Conservation (phyloP, 129 eudicot species). For the Oenanthe sinensis region DNA sequence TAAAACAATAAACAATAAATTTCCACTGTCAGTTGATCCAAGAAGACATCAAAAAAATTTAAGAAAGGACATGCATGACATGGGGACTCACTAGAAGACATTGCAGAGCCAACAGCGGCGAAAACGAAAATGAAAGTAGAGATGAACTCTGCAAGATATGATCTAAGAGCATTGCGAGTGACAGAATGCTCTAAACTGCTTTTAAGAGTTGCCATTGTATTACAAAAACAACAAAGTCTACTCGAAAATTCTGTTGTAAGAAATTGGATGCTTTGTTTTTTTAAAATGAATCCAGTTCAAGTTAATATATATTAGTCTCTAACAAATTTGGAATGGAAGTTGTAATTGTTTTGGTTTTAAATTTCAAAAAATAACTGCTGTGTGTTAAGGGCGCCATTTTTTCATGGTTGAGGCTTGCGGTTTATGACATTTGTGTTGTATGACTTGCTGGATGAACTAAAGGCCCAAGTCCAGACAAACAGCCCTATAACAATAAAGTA, state of each 20-base stretch:
- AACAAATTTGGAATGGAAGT: background rate
- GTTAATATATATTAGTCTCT: too few relatives aligned
- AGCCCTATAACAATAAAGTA: background rate
- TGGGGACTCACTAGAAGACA: constrained; percentile 50
- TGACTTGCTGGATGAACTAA: background rate
- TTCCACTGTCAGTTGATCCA: background rate
- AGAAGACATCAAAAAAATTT: background rate
- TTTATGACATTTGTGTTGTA: too few relatives aligned
- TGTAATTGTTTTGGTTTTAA: background rate
- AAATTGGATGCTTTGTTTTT: background rate
- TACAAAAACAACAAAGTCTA: background rate
- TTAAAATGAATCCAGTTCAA: background rate
- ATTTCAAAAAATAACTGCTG: background rate
- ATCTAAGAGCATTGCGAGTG: constrained; percentile 55
- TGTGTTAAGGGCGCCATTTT: background rate
- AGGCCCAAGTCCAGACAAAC: background rate
- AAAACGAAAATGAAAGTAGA: constrained; percentile 90
- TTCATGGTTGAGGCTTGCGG: background rate
- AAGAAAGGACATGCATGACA: background rate
- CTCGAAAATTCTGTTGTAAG: background rate
- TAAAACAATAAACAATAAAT: background rate
- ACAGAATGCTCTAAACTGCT: constrained; percentile 49
- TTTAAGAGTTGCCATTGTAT: constrained; percentile 54
- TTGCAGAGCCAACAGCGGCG: constrained; percentile 65
- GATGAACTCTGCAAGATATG: constrained; percentile 87